Evolutionary conservation across 106 monocot genomes (phyloP), one percentile per base, ranked within the genome.

Genomic region (Phalaenopsis equestris): DNA sequence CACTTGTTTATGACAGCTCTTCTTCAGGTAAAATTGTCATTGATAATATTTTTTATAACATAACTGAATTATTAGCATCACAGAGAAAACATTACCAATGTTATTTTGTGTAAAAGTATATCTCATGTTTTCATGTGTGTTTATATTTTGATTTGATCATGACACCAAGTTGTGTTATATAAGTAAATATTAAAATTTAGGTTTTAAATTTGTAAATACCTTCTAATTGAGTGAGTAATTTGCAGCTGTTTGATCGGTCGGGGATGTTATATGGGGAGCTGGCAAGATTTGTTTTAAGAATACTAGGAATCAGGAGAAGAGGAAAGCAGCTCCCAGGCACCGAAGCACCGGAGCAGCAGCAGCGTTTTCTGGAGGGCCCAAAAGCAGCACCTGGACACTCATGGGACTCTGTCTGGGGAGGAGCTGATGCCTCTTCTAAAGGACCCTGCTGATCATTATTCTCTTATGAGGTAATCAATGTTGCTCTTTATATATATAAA

Each of bases 211-310:
- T 52, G 10, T 12, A 52, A 52, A 52, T 52, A 11, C 43, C 2
- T 52, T 10, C 9, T 2, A 11, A 11, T 12, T 12, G 12, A 2
- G 11, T 52, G 1, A 52, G 52, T 12, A 12, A 12, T 23, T 76
- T 67, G 75, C 87, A 96, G 96, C 88, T 96, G 3, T 92, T 98
- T 78, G 94, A 98, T 84, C 90, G 92, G 43, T 98, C 97, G 5
- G 97, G 97, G 2, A 75, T 94, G 83, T 65, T 98, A 12, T 98
- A 98, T 45, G 97, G 97, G 19, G 97, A 98, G 85, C 97, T 98
- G 15, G 94, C 94, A 6, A 88, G 94, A 47, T 98, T 98, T 83
- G 92, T 87, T 6, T 81, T 98, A 5, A 84, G 92, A 65, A 2
- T 98, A 41, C 78, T 98, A 2, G 97, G 97, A 2, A 81, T 98